Evolutionary conservation across 371 early-diverging fungal species (phyloP).

Genomic region (Zychaea mexicana): DNA sequence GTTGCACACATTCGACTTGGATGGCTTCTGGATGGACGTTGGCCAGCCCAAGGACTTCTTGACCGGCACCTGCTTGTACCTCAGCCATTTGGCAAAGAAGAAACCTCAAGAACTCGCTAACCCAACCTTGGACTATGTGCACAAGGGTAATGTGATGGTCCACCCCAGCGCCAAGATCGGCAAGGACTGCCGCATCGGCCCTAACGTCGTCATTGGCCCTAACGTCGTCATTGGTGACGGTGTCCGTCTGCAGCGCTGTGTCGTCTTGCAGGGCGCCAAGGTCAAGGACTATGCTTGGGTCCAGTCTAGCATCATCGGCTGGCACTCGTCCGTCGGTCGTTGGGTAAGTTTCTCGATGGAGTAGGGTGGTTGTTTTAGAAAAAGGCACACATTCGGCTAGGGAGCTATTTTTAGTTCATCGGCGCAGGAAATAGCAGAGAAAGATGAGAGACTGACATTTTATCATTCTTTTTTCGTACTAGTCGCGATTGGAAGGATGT

Average conservation of each 20-base stretch:
- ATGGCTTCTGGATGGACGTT: slow-evolving; percentile 99
- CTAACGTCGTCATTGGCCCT: slow-evolving; percentile 94
- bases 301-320: slow-evolving; percentile 94
- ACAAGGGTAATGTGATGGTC: slow-evolving; percentile 88
- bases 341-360: slow-evolving; percentile 67
- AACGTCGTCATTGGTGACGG: slow-evolving; percentile 95
- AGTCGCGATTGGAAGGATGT: slow-evolving; percentile 88
- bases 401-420: background rate
- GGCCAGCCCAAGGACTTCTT: slow-evolving; percentile 99
- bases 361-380: background rate
- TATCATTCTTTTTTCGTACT: slow-evolving; percentile 1
- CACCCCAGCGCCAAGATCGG: slow-evolving; percentile 94
- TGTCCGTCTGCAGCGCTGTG: slow-evolving; percentile 91
- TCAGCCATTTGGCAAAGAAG: slow-evolving; percentile 80
- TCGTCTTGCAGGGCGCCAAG: slow-evolving; percentile 87
- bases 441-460: background rate
- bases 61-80: slow-evolving; percentile 94
- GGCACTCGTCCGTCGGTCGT: slow-evolving; percentile 93
- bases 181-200: slow-evolving; percentile 93
- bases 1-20: slow-evolving; percentile 92
- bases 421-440: background rate
- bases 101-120: slow-evolving; percentile 74
- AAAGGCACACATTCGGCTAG: background rate
- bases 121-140: slow-evolving; percentile 65
- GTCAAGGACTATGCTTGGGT: slow-evolving; percentile 95